Evolutionary conservation across 2,329 filamentous ascomycete genomes (phyloP), one percentile per base, ranked within the genome.

Genomic region (Herpotrichia juniperi): DNA sequence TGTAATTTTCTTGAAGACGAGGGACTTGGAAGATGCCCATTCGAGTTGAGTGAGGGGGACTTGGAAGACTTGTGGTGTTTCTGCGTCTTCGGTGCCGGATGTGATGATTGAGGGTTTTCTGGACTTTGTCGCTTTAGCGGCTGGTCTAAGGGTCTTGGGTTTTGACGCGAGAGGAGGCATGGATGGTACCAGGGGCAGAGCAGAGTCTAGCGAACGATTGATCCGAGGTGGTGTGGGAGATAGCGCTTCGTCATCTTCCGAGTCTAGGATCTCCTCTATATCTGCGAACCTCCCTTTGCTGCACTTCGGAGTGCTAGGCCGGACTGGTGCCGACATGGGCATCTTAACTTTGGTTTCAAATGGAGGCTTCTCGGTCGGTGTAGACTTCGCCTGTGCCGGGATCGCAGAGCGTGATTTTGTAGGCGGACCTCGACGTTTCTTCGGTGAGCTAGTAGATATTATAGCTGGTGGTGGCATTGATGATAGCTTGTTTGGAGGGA

Each of bases 1-100:
- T 5, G 79, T 80, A 46, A 86, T 83, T 28, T 72, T 68, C 0
- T 67, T 62, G 53, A 78, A 79, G n/a, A 85, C 59, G 3, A 65
- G 61, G 1, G 67, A 55, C 40, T 74, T 66, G 25, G 77, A 57
- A 24, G 54, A 42, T 0, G 53, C 48, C 71, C 75, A 79, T 21
- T 59, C 49, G 1, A 73, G 61, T 2, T 67, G 50, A 0, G 51
- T 32, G 2, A 48, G 48, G 0, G 56, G 48, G 42, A 67, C 61
- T 43, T 52, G 42, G 43, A 52, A 53, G 22, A 72, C 50, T 4
- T 42, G 54, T 3, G 48, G 48, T 1, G 16, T 22, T 8, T 31
- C 24, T 3, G 21, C 3, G 12, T 24, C 16, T 22, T 49, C 22
- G 10, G 31, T 4, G 8, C 12, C 30, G 12, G 3, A 3, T 31